A percentile compares a stretch with the other conserved stretches of the same genome.
Conservation (phyloP, 495 filamentous ascomycete species). For the Cercophora scortea region DNA sequence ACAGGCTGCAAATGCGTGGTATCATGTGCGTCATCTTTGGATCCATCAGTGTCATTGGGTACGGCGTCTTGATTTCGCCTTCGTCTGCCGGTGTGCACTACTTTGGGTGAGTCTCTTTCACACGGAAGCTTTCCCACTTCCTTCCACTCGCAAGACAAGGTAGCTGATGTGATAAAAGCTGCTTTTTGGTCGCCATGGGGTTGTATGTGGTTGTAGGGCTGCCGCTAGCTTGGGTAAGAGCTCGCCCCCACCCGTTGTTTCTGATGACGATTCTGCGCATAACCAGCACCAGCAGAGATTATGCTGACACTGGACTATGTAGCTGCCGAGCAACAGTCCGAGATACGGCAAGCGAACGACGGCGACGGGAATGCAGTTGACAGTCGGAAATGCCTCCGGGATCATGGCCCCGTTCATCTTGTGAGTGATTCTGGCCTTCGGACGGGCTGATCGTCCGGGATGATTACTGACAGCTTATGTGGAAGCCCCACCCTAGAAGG, state of each 20-base stretch:
- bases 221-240: slow-evolving; percentile 57
- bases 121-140: not conserved
- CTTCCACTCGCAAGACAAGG: not conserved
- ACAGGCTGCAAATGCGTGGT: slow-evolving; percentile 52
- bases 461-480: not conserved
- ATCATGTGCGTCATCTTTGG: slow-evolving; percentile 52
- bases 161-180: slow-evolving; percentile 34
- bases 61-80: slow-evolving; percentile 55
- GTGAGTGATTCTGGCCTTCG: slow-evolving; percentile 13
- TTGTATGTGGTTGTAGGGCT: slow-evolving; percentile 64
- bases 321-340: slow-evolving; percentile 43
- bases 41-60: slow-evolving; percentile 56
- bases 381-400: slow-evolving; percentile 58
- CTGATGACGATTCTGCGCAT: slow-evolving; percentile 21
- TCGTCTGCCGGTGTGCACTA: slow-evolving; percentile 57
- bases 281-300: not conserved
- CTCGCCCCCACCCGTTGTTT: slow-evolving; percentile 13
- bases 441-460: too few species aligned
- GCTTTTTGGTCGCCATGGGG: slow-evolving; percentile 62
- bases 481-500: slow-evolving; percentile 27
- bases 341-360: slow-evolving; percentile 67
- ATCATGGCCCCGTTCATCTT: slow-evolving; percentile 63
- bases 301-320: not conserved
- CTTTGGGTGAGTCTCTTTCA: slow-evolving; percentile 28
- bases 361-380: slow-evolving; percentile 62